Percentiles rank a stretch among this genome's conserved stretches.
These are phyloP conservation scores for Cyberlindnera subsufficiens DNA, from an alignment of 805 yeast genomes.

Conservation along the genomic window DNA sequence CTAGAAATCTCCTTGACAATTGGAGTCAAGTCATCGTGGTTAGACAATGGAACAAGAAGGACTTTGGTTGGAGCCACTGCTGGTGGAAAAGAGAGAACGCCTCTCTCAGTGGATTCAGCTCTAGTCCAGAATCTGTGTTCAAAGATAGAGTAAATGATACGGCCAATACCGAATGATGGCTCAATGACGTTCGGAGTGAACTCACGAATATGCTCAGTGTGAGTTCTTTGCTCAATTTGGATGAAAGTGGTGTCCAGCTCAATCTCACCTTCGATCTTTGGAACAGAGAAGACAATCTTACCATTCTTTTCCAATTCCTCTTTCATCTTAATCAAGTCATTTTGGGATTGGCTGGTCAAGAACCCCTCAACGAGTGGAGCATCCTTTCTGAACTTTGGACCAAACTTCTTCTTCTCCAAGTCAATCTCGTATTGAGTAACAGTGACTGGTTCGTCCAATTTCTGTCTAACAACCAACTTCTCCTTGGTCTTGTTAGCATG, in stretches of 20 bases:
- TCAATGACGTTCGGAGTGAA: slow-evolving; percentile 96
- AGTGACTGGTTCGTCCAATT: slow-evolving; percentile 75
- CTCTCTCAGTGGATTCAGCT: slow-evolving; percentile 83
- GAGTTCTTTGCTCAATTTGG: slow-evolving; percentile 69
- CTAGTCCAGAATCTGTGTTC: slow-evolving; percentile 96
- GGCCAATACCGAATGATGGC: slow-evolving; percentile 99
- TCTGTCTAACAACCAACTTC: slow-evolving; percentile 90
- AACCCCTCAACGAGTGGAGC: slow-evolving; percentile 88
- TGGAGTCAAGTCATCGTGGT: slow-evolving; percentile 74
- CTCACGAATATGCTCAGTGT: slow-evolving; percentile 89
- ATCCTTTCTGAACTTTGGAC: slow-evolving; percentile 96
- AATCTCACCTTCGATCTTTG: slow-evolving; percentile 52
- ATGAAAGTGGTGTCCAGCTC: slow-evolving; percentile 73
- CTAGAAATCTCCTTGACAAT: slow-evolving; percentile 64
- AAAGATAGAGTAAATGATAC: slow-evolving; percentile 86
- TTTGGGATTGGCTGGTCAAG: slow-evolving; percentile 71
- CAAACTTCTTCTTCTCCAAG: slow-evolving; percentile 91
- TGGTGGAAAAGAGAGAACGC: slow-evolving; percentile 91
- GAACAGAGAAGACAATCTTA: slow-evolving; percentile 60
- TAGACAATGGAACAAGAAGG: slow-evolving; percentile 87
- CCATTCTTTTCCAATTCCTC: slow-evolving; percentile 57
- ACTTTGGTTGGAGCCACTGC: slow-evolving; percentile 97
- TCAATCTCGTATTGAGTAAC: slow-evolving; percentile 83
- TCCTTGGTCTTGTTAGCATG: slow-evolving; percentile 94
- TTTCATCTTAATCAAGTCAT: slow-evolving; percentile 74